Base-by-base conservation (phyloP, 148 eudicot species). In the Rhododendron griersonianum region DNA sequence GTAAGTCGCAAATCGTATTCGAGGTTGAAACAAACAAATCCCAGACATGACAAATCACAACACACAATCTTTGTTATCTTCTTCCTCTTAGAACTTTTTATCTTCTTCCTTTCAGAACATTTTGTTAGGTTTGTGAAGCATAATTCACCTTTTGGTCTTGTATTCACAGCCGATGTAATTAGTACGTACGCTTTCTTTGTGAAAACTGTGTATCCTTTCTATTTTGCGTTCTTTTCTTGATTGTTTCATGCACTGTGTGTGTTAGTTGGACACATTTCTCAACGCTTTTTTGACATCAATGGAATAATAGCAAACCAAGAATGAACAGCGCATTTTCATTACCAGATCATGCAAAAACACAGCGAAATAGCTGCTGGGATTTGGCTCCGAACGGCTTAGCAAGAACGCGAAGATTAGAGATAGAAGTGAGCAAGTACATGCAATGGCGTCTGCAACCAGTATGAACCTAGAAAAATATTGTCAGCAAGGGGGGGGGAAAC, bases 271-370 rank as follows among this genome's bases (percentile, higher is more conserved):
- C 44, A 21, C 41, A 74, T 14, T 74, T 35, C 8, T 14, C 10
- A 11, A 74, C 14, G 5, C 74, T 33, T 74, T 33, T 15, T 35
- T 18, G n/a, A 73, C 79, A 75, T 18, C 23, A 11, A 11, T 25
- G 30, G n/a, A 78, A 55, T 41, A 41, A 41, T 53, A 55, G 45
- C 67, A 30, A 28, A 11, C 14, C 23, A 81, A 33, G n/a, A 47
- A 9, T 5, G 13, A 81, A 13, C 35, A 33, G 18, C 25, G 10
- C 11, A 82, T 37, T 21, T 80, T 48, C 8, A 75, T 81, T 88
- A 88, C 90, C 88, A 84, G 30, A 84, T 88, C 90, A 59, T 53
- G 86, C 82, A 86, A 81, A 86, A 88, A 83, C 59, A 88, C n/a
- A 51, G 59, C 55, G 45, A 88, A 86, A 83, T 83, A 86, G 25